A percentile compares a stretch with the other conserved stretches of the same genome.
These are phyloP conservation scores for Zygosaccharomyces pseudobailii DNA, from an alignment of 1,139 yeast genomes.

Conservation along the genomic window DNA sequence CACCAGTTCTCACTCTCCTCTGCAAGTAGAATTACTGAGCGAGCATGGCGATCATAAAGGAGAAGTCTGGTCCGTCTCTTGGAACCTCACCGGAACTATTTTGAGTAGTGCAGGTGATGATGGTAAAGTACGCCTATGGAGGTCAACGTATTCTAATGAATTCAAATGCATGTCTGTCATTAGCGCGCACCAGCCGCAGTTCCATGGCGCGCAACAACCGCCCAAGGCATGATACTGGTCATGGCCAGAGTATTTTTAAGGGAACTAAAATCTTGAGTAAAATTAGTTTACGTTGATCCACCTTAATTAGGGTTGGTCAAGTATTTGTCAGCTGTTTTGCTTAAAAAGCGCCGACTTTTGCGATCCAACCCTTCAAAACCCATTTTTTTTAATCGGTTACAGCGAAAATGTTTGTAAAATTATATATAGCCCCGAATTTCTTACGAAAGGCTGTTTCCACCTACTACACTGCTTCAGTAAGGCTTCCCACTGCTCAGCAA, in stretches of 20 bases:
- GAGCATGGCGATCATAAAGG: slow-evolving; percentile 72
- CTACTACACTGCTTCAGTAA: not conserved
- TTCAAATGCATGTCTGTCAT: slow-evolving; percentile 92
- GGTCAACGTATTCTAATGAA: slow-evolving; percentile 75
- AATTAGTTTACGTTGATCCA: not conserved
- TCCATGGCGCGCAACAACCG: not conserved
- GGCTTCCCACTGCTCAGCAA: not conserved
- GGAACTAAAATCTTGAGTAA: not conserved
- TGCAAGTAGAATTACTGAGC: slow-evolving; percentile 47
- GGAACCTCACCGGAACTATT: slow-evolving; percentile 93
- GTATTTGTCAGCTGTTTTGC: not conserved
- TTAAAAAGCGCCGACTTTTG: not conserved
- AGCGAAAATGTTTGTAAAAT: not conserved
- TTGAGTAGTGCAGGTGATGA: slow-evolving; percentile 94
- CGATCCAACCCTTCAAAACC: not conserved
- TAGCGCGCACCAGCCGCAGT: slow-evolving; percentile 48
- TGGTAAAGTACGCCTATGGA: slow-evolving; percentile 89
- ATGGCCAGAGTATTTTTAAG: not conserved
- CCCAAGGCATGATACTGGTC: not conserved
- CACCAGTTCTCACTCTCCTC: slow-evolving; percentile 10
- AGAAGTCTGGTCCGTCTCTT: slow-evolving; percentile 93
- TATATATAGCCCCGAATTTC: not conserved
- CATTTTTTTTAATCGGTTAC: not conserved
- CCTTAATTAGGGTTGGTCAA: not conserved
- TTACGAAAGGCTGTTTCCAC: not conserved